Evolutionary conservation across 2,329 filamentous ascomycete species (phyloP).

Genomic region (Colletotrichum sansevieriae): DNA sequence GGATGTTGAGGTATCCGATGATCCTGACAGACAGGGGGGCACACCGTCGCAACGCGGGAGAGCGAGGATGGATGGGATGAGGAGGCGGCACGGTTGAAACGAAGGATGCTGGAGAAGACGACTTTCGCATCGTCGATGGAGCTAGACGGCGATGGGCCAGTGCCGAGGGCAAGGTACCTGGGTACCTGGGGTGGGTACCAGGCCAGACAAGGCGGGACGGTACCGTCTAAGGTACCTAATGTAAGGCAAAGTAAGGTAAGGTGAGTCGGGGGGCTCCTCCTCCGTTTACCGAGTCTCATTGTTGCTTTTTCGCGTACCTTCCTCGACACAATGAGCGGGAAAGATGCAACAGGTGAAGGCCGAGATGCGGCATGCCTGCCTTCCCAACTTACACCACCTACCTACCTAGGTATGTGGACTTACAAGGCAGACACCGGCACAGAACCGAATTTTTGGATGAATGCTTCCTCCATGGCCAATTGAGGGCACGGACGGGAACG

Average conservation of each 20-base stretch:
- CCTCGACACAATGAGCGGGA: not conserved
- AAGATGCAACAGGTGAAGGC: not conserved
- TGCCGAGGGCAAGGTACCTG: too few species aligned
- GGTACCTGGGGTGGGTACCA: too few species aligned
- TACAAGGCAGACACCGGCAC: too few species aligned
- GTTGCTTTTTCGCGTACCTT: constrained; percentile 1
- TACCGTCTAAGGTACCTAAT: too few species aligned
- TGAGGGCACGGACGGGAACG: not conserved
- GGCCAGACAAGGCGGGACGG: too few species aligned
- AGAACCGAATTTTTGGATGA: not conserved
- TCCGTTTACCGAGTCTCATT: not conserved
- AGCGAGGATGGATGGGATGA: constrained; percentile 6
- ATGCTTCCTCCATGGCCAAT: not conserved
- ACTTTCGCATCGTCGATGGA: not conserved
- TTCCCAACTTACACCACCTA: too few species aligned
- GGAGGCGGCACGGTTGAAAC: constrained; percentile 12
- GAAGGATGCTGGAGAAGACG: constrained; percentile 9
- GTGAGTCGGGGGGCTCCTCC: too few species aligned
- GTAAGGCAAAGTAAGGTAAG: too few species aligned
- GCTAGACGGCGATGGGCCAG: too few species aligned
- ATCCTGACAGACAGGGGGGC: constrained; percentile 15
- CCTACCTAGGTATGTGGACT: too few species aligned
- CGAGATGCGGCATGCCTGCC: not conserved
- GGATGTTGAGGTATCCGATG: constrained; percentile 15
- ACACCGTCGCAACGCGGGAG: constrained; percentile 1